Base-by-base conservation (phyloP, 2,329 filamentous ascomycete species). In the Paecilomyces variotii region DNA sequence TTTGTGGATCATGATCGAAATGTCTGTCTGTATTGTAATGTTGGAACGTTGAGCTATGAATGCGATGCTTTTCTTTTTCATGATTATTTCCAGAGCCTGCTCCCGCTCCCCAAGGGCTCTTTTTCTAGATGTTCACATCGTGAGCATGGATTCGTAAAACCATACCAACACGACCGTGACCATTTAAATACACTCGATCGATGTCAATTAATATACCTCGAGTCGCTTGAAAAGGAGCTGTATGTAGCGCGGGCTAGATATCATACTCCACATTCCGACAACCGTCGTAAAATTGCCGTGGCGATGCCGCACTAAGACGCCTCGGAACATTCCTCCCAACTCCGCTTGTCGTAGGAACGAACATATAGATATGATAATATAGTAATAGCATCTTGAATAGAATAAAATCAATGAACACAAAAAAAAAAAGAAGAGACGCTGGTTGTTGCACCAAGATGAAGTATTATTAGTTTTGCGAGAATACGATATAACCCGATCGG, bases 401-500 rank as follows among this genome's bases (percentile, higher is more conserved):
- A 19, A 19, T 19, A 19, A 19, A 19, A 19, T 19, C 5, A 19
- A 45, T 19, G 14, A 45, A 19, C 19, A 19, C 1, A 1, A 19
- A 19, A 19, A 19, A 1, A 19, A 19, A 19, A 19, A 19, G 19
- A 7, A n/a, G n/a, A 19, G n/a, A 45, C n/a, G 4, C 14, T 45
- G 12, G 35, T 39, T n/a, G 35, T 39, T 39, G 19, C 35, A 39
- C 35, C n/a, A 14, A 39, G 3, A 14, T 19, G 35, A 14, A n/a
- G 35, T 45, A 14, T 32, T 32, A 32, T 32, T 32, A 32, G 10
- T 32, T 32, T 10, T 10, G 30, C 30, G 11, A 24, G 39, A 45
- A 19, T n/a, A n/a, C 61, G 9, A 61, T 62, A 61, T 61, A 57
- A 54, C 64, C 61, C 52, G 32, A 62, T 61, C 45, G 19, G 58